These are phyloP conservation scores for Coemansia sp. DNA, from an alignment of 192 early-diverging fungal genomes.

Conservation along the genomic window DNA sequence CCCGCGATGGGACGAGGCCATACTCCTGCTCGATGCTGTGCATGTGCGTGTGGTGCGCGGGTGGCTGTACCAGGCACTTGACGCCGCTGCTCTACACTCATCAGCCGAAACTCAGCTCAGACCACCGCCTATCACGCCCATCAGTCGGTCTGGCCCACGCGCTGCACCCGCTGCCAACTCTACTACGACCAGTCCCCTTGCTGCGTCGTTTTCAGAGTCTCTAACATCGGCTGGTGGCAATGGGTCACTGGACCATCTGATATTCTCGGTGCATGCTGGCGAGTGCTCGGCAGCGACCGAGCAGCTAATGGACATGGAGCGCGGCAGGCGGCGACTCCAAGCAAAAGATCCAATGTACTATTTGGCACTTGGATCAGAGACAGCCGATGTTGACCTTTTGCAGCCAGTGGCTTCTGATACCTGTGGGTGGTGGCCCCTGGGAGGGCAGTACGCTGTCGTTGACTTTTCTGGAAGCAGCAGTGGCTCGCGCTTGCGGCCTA, in stretches of 20 bases:
- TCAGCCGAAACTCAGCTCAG: slow-evolving; percentile 7
- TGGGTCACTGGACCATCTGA: slow-evolving; percentile 32
- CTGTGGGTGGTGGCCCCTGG: slow-evolving; percentile 47
- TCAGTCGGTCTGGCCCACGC: slow-evolving; percentile 24
- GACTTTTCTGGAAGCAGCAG: slow-evolving; percentile 20
- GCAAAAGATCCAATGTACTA: slow-evolving; percentile 14
- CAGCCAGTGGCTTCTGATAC: not conserved
- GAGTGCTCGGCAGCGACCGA: slow-evolving; percentile 39
- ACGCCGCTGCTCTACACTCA: slow-evolving; percentile 11
- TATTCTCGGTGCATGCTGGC: slow-evolving; percentile 51
- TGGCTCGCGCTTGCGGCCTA: not conserved
- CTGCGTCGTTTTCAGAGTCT: not conserved
- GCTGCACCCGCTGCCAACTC: not conserved
- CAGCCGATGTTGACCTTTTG: slow-evolving; percentile 31
- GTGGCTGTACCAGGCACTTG: slow-evolving; percentile 46
- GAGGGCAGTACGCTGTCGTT: slow-evolving; percentile 34
- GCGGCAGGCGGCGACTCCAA: slow-evolving; percentile 3
- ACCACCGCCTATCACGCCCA: slow-evolving; percentile 13
- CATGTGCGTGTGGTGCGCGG: slow-evolving; percentile 42
- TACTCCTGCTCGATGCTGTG: slow-evolving; percentile 31
- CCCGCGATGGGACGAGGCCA: slow-evolving; percentile 35
- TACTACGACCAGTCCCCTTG: not conserved
- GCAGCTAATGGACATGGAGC: slow-evolving; percentile 45
- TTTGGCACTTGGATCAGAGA: slow-evolving; percentile 38
- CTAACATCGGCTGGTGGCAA: slow-evolving; percentile 15